Base-by-base conservation (phyloP, 345 rosid genomes). In the Sonneratia alba region DNA sequence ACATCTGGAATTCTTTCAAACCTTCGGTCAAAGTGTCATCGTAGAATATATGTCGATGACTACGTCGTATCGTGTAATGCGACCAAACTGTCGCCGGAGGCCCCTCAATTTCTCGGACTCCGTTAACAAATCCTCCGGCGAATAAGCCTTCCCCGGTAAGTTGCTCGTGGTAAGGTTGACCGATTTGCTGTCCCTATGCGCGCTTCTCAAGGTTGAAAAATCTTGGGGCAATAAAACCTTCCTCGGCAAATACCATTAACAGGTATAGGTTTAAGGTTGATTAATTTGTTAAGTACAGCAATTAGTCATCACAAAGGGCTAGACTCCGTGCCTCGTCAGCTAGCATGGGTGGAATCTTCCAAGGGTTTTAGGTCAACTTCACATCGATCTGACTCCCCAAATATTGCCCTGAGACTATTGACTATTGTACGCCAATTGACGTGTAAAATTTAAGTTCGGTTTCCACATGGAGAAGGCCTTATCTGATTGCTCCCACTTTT, bases 321-420 rank as follows among this genome's bases (percentile, higher is more conserved):
- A 45, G 24, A 22, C 7, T 68, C 14, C 37, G 36, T 24, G 56
- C 32, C 71, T 15, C 7, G 38, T 45, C 11, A 14, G 45, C 38
- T 49, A 47, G 18, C 21, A 14, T n/a, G 59, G 40, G 53, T 4
- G 48, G 16, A 24, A 15, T 68, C 42, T 68, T 36, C 19, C 16
- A 10, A 48, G 42, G 51, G 51, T 32, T 69, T 69, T 34, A 36
- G 71, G 71, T 51, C 10, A 18, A 49, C 37, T 51, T 69, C 71
- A 69, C 71, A 51, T 69, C 27, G 56, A 51, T 69, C 49, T 51
- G 32, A 69, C 62, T 15, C 59, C 59, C n/a, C 59, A 53, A 19
- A 18, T 4, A 53, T 53, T 53, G 57, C 4, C 24, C 59, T 21
- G 1, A 53, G 57, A 16, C 57, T 16, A 53, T 11, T 27, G 32